Evolutionary conservation across 257 asterid species (phyloP).

Genomic region (Perilla frutescens): DNA sequence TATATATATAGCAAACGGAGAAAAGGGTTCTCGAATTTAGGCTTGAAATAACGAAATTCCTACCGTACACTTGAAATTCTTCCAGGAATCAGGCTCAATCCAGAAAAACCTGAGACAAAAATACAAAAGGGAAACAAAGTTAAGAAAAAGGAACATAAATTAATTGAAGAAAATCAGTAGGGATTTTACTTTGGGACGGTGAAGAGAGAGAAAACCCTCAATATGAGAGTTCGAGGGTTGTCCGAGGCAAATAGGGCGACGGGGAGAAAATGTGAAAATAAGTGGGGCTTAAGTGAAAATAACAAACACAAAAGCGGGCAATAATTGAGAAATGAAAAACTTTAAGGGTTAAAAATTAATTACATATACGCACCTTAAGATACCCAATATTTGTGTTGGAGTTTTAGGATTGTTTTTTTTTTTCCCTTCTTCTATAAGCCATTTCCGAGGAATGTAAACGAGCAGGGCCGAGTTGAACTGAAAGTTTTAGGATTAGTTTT

Average conservation of each 20-base stretch:
- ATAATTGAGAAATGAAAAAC: not conserved
- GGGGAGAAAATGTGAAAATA: constrained; percentile 18
- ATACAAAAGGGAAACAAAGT: not conserved
- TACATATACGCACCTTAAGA: constrained; percentile 5
- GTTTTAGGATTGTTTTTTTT: not conserved
- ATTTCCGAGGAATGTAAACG: too few relatives aligned
- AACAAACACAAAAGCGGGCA: not conserved
- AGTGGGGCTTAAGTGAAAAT: constrained; percentile 23
- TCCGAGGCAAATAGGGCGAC: constrained; percentile 30
- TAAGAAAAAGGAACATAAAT: constrained; percentile 4
- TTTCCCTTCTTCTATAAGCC: not conserved
- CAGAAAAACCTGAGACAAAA: constrained; percentile 26
- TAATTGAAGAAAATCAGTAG: constrained; percentile 17
- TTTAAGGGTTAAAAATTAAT: constrained; percentile 19
- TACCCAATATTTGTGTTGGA: too few relatives aligned
- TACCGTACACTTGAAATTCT: constrained; percentile 38
- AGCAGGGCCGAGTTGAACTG: too few relatives aligned
- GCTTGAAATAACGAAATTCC: constrained; percentile 24
- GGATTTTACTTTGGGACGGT: constrained; percentile 33
- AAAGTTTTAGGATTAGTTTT: not conserved
- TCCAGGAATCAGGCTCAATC: constrained; percentile 27
- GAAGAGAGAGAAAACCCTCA: constrained; percentile 39
- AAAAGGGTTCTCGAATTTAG: constrained; percentile 17
- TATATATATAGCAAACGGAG: not conserved
- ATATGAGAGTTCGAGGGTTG: constrained; percentile 18